Evolutionary conservation across 2,329 filamentous ascomycete species (phyloP).

Genomic region (Rhynchosporium graminicola): DNA sequence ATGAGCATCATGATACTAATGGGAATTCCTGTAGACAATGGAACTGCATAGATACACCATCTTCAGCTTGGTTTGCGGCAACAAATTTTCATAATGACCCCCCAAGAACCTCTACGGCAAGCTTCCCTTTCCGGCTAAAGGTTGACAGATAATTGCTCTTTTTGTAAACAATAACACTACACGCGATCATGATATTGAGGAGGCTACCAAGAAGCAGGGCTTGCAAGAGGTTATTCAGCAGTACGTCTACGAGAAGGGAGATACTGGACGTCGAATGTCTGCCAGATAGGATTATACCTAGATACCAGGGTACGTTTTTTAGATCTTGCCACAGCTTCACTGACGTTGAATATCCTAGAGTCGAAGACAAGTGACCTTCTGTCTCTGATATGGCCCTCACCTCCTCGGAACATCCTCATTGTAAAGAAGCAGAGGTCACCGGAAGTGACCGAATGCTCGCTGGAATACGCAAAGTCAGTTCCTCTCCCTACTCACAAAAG

Average conservation of each 20-base stretch:
- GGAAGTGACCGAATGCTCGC: conserved; percentile 40
- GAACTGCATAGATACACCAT: conserved; percentile 7
- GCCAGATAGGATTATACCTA: conserved; percentile 59
- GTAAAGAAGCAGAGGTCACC: conserved; percentile 64
- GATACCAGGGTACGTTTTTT: conserved; percentile 58
- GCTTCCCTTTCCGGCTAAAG: conserved; percentile 24
- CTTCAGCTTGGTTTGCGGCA: conserved; percentile 7
- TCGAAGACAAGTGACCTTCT: conserved; percentile 60
- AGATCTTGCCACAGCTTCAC: conserved; percentile 43
- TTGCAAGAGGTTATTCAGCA: conserved; percentile 48
- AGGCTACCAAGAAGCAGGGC: conserved; percentile 19
- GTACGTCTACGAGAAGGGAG: conserved; percentile 47
- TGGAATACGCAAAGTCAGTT: conserved; percentile 43
- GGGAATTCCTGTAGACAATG: background rate
- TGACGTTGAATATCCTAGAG: conserved; percentile 45
- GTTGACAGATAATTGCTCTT: conserved; percentile 17
- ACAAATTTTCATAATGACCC: conserved; percentile 21
- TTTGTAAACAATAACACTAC: conserved; percentile 16
- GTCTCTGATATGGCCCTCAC: conserved; percentile 66
- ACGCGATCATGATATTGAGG: conserved; percentile 26
- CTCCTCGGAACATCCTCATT: conserved; percentile 67
- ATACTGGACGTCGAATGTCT: conserved; percentile 54
- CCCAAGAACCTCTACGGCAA: conserved; percentile 17
- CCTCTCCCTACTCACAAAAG: background rate
- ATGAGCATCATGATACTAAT: background rate